Conservation (phyloP, 179 eudicot genomes). For the Silene noctiflora region DNA sequence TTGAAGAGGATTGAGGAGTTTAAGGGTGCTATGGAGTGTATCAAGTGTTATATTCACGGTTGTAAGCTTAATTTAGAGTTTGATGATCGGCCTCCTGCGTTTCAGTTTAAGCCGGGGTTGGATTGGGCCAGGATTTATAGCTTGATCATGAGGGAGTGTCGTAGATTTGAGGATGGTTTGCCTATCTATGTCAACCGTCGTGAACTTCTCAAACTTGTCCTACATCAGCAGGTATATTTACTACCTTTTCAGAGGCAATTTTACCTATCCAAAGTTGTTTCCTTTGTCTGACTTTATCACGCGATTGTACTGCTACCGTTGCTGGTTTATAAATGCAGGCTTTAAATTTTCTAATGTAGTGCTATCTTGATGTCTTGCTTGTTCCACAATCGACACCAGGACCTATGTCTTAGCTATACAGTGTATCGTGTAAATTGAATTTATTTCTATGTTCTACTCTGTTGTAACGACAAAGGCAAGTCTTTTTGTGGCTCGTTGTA, state of each 20-base stretch:
- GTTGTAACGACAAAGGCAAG: too few species aligned
- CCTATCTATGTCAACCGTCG: conserved; percentile 41
- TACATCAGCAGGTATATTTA: conserved; percentile 57
- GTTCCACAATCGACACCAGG: too few species aligned
- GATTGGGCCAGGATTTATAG: conserved; percentile 38
- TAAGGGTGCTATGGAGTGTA: conserved; percentile 25
- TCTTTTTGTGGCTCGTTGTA: too few species aligned
- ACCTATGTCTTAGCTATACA: too few species aligned
- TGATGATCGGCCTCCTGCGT: conserved; percentile 5
- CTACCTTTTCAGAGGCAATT: not conserved
- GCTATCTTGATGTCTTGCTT: too few species aligned
- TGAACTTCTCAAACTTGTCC: conserved; percentile 48
- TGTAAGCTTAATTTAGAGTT: not conserved
- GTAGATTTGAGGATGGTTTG: conserved; percentile 37
- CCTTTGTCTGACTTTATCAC: not conserved
- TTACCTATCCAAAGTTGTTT: not conserved
- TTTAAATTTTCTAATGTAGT: too few species aligned
- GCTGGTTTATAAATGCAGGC: too few species aligned
- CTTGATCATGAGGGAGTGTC: conserved; percentile 38
- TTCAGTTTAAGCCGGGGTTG: conserved; percentile 19
- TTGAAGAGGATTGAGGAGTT: conserved; percentile 32
- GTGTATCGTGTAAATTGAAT: too few species aligned
- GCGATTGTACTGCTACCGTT: not conserved
- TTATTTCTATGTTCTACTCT: too few species aligned
- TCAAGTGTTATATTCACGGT: conserved; percentile 21